Percentiles rank a stretch among this genome's conserved stretches.
phyloP scores from a whole-genome alignment of 192 early-diverging fungal genomes.

The Coemansia sp. region DNA sequence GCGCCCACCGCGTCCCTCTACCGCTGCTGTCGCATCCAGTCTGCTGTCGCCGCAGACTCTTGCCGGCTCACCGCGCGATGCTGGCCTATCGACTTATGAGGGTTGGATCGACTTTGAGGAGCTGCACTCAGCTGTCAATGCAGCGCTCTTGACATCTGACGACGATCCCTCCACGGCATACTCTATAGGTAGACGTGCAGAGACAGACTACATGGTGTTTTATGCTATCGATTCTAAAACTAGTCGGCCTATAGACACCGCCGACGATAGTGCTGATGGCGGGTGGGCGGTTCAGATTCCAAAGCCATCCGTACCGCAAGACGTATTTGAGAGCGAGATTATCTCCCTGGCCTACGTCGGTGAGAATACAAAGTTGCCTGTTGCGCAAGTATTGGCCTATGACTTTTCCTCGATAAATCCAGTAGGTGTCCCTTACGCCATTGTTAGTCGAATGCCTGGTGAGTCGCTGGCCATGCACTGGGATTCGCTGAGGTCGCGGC shows the following conservation, averaged over 20 bases:
- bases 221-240: constrained; percentile 20
- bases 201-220: constrained; percentile 46
- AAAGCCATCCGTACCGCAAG: constrained; percentile 25
- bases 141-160: neutral
- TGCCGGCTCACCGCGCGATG: constrained; percentile 11
- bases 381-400: constrained; percentile 20
- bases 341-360: constrained; percentile 30
- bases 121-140: constrained; percentile 7
- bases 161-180: neutral
- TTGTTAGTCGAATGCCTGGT: constrained; percentile 17
- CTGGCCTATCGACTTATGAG: constrained; percentile 21
- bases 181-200: constrained; percentile 19
- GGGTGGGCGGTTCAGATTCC: constrained; percentile 36
- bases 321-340: constrained; percentile 47
- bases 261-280: neutral
- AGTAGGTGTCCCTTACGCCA: constrained; percentile 43
- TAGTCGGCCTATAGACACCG: neutral
- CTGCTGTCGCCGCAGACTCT: constrained; percentile 32
- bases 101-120: constrained; percentile 46
- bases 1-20: neutral
- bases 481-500: constrained; percentile 14
- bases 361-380: constrained; percentile 23
- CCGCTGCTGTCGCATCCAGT: neutral
- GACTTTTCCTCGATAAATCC: constrained; percentile 35
- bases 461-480: constrained; percentile 27